Base-by-base conservation (phyloP, 768 basidiomycete genomes). In the Tulasnella sp. region DNA sequence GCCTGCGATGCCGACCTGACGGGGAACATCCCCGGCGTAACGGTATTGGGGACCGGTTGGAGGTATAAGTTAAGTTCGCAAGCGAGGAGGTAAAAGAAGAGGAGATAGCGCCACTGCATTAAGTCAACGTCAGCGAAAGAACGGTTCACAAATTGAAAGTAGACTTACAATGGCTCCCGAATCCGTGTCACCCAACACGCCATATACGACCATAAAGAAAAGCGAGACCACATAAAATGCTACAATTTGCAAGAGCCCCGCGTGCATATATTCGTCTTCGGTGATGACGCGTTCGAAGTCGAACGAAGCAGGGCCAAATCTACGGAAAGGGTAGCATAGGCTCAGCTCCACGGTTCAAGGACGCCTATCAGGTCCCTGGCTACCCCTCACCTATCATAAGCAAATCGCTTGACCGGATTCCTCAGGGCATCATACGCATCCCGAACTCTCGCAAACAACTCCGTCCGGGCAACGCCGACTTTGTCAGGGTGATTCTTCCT, bases 381-480 rank as follows among this genome's bases (percentile, higher is more conserved):
- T 44, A n/a, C n/a, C 84, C 90, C 77, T 83, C 37, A 94, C 93
- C 94, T 89, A 83, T 96, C 95, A 84, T 96, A 96, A 0, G 94
- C 95, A 87, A 95, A 96, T 75, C 95, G 86, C 72, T 91, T 91
- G 12, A 90, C 88, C 3, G 95, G 95, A 82, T 94, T 89, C 84
- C 92, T 94, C 40, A 96, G 85, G 1, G 93, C 91, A 82, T 96
- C 94, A 82, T 91, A 96, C 46, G 91, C 93, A 83, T 92, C 90
- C 80, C 94, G 87, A 6, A 93, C 91, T 72, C 87, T 85, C 74
- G 95, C 93, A 84, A 96, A 96, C 40, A 91, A 78, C 18, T 88
- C 88, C 82, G 92, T 92, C 28, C 82, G 85, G 24, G 87, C 89
- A 9, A 90, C 87, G n/a, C 87, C 89, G 5, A 90, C 90, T 80